Percentiles rank a stretch among this genome's conserved stretches.
Conservation (phyloP, 2,329 filamentous ascomycete genomes). For the Purpureocillium takamizusanense region DNA sequence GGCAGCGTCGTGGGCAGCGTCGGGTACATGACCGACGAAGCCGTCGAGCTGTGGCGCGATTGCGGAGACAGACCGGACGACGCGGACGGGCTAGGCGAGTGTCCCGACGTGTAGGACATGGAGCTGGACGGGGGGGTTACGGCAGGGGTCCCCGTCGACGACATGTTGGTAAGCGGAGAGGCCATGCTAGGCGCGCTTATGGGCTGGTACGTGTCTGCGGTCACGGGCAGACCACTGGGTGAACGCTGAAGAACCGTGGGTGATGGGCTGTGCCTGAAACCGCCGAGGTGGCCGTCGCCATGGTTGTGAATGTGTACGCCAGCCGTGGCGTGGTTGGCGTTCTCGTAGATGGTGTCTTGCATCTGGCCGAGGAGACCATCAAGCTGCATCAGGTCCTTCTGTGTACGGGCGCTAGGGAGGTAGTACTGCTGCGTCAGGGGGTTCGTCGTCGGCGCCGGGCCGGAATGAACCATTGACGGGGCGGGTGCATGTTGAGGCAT, state of each 20-base stretch:
- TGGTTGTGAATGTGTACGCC: slow-evolving; percentile 69
- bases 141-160: slow-evolving; percentile 62
- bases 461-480: slow-evolving; percentile 42
- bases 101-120: slow-evolving; percentile 68
- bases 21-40: slow-evolving; percentile 62
- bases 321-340: slow-evolving; percentile 70
- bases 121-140: slow-evolving; percentile 68
- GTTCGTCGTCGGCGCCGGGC: slow-evolving; percentile 48
- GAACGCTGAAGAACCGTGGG: slow-evolving; percentile 33
- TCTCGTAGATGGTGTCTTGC: slow-evolving; percentile 93
- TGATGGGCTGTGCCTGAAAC: slow-evolving; percentile 49
- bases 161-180: slow-evolving; percentile 49
- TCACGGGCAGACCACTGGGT: slow-evolving; percentile 20
- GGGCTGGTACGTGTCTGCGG: slow-evolving; percentile 26
- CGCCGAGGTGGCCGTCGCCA: slow-evolving; percentile 43
- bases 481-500: slow-evolving; percentile 32
- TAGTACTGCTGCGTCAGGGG: slow-evolving; percentile 64
- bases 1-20: slow-evolving; percentile 47
- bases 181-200: slow-evolving; percentile 48
- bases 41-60: slow-evolving; percentile 50
- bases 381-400: slow-evolving; percentile 87
- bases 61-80: slow-evolving; percentile 57
- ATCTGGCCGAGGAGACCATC: slow-evolving; percentile 94
- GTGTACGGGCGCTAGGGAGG: slow-evolving; percentile 79
- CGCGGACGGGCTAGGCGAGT: slow-evolving; percentile 65